These are phyloP conservation scores for Boletus rubroflammeus DNA, from an alignment of 768 basidiomycete genomes.

Conservation along the genomic window DNA sequence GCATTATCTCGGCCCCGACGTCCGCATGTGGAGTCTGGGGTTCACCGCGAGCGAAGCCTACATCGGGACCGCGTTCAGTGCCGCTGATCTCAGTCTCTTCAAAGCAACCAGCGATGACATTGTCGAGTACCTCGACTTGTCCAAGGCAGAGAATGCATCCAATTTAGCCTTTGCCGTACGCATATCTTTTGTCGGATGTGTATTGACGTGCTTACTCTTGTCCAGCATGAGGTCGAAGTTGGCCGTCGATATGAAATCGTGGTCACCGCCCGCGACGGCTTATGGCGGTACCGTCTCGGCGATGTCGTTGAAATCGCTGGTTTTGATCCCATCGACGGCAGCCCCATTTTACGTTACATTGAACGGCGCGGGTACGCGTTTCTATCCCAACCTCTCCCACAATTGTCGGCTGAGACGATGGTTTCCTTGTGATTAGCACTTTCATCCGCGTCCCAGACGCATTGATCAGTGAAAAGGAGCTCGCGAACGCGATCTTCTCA, in stretches of 20 bases:
- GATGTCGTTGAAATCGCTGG: conserved; percentile 19
- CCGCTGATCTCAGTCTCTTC: conserved; percentile 11
- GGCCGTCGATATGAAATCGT: conserved; percentile 20
- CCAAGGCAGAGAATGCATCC: conserved; percentile 9
- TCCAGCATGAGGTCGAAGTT: conserved; percentile 13
- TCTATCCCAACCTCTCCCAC: background rate
- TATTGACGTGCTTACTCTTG: background rate
- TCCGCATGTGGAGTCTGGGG: conserved; percentile 13
- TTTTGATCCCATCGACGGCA: conserved; percentile 17
- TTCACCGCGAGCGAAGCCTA: conserved; percentile 18
- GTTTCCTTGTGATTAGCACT: background rate
- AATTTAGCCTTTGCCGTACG: conserved; percentile 13
- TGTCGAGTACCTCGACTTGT: conserved; percentile 19
- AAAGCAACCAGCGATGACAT: conserved; percentile 16
- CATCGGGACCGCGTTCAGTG: conserved; percentile 12
- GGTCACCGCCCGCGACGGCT: conserved; percentile 17
- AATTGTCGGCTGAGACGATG: background rate
- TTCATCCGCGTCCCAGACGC: background rate
- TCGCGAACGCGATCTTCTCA: conserved; percentile 11
- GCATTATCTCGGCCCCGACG: conserved; percentile 13
- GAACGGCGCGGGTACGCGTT: conserved; percentile 17
- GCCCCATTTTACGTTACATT: conserved; percentile 18
- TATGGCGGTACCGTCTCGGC: conserved; percentile 26
- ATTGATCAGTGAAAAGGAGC: conserved; percentile 11
- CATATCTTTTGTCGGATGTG: background rate